Evolutionary conservation across 805 yeast genomes (phyloP), one percentile per base, ranked within the genome.

Genomic region (Blastobotrys peoriensis): DNA sequence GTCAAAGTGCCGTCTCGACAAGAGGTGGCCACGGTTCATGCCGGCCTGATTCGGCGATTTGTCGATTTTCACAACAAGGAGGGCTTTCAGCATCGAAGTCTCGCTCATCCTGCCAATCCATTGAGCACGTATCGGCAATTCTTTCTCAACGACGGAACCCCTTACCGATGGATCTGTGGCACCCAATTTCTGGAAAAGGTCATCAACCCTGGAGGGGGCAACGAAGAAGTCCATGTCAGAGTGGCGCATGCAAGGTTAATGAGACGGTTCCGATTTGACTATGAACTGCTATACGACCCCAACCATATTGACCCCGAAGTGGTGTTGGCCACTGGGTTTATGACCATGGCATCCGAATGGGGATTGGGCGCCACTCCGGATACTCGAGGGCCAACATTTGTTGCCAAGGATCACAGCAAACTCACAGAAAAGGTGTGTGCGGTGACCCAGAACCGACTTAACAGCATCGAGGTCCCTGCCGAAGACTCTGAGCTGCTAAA

Each of bases 341-440:
- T 76, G 43, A 69, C 82, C 16, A 78, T 79, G 80, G 66, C 76
- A 64, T 75, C 83, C n/a, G 79, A 78, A 60, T 79, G 86, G 86
- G 78, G 79, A 18, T 58, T 67, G 40, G 80, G 79, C 41, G 75
- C 69, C 56, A 64, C 63, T 48, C 74, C 79, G 13, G 72, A 69
- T 43, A 74, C 81, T 20, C 65, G 71, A 38, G 81, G 81, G 15
- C 81, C 81, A 20, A 73, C 79, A 5, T 61, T 36, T 46, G 48
- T 65, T 37, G 51, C 57, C 4, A 50, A 41, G 21, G 25, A 38
- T 18, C 20, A 45, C 22, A 25, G 30, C 27, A 25, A 6, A 38
- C 39, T 8, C 44, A 30, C 3, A 17, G 41, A n/a, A 22, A 42
- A 23, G 18, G 15, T 20, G 4, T 3, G 33, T 22, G 40, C 34